Base-by-base conservation (phyloP, 1,284 basidiomycete genomes). In the Meripilus lineatus region DNA sequence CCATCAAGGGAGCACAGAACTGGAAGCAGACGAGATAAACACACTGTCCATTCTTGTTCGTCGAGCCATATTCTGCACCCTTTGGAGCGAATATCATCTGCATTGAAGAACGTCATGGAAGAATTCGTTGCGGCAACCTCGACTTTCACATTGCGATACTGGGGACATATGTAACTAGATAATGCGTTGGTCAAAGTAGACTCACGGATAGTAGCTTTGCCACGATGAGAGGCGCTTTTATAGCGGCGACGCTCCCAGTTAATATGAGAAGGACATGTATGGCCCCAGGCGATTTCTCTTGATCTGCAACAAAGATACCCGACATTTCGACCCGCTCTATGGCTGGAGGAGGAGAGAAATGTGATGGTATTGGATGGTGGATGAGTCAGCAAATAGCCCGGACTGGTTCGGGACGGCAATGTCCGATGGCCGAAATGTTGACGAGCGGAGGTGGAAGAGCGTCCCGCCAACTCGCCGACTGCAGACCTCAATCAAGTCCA, bases 141-240 rank as follows among this genome's bases (percentile, higher is more conserved):
- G 0, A 99, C 76, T 34, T 79, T 79, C 42, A 97, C 84, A 45
- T 81, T 75, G 39, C 66, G 58, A 57, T 89, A 79, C 87, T 93
- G 42, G 1, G 34, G 15, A n/a, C n/a, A n/a, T n/a, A n/a, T n/a
- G n/a, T n/a, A n/a, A n/a, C n/a, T n/a, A n/a, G n/a, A n/a, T 17
- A 18, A 24, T n/a, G 21, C 15, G 13, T 32, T 40, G 20, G 34
- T 25, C 17, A 50, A 30, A 46, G n/a, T n/a, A 25, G 36, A 69
- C 82, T 48, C 51, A 93, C 93, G 54, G 70, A 67, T 41, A 86
- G 67, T 25, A 98, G 70, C 49, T 83, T 82, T 23, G 77, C 66
- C 3, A 93, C 89, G 42, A 99, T 97, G 30, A 95, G 71, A 1
- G 93, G 93, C 1, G 87, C 81, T 61, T 98, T 98, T 58, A 99